phyloP scores from a whole-genome alignment of 768 basidiomycete species.

The Tephrocybe sp. region DNA sequence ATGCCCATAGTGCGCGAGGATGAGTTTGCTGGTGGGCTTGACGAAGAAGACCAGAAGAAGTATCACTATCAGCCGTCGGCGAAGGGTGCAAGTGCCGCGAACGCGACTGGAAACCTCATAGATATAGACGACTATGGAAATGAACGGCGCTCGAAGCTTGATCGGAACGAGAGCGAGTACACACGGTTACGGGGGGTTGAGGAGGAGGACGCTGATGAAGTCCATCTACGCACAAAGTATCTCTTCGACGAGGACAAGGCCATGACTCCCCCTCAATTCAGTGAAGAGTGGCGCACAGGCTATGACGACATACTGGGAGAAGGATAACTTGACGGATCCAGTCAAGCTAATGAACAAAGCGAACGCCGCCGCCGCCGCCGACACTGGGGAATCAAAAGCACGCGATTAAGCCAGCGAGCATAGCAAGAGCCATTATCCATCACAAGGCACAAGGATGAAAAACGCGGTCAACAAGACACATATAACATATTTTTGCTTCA shows the following conservation, averaged over 20 bases:
- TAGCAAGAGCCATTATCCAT: slow-evolving; percentile 29
- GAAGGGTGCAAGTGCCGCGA: slow-evolving; percentile 50
- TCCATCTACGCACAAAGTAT: slow-evolving; percentile 90
- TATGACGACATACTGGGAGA: slow-evolving; percentile 23
- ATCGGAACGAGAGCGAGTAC: slow-evolving; percentile 87
- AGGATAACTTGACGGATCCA: slow-evolving; percentile 12
- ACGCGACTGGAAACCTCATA: slow-evolving; percentile 87
- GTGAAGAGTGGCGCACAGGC: slow-evolving; percentile 11
- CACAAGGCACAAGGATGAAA: slow-evolving; percentile 38
- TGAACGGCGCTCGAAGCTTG: slow-evolving; percentile 85
- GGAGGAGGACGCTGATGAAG: slow-evolving; percentile 91
- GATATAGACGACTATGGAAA: slow-evolving; percentile 78
- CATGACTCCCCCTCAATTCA: too few relatives aligned
- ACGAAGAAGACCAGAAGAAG: slow-evolving; percentile 82
- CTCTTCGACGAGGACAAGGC: too few relatives aligned
- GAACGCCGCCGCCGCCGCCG: slow-evolving; percentile 22
- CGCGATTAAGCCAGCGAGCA: slow-evolving; percentile 21
- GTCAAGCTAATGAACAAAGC: slow-evolving; percentile 21
- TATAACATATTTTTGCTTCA: slow-evolving; percentile 18
- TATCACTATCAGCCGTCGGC: slow-evolving; percentile 73
- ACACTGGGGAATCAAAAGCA: slow-evolving; percentile 7
- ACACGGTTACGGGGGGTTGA: slow-evolving; percentile 87
- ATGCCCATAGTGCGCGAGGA: too few relatives aligned
- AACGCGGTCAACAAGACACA: slow-evolving; percentile 33
- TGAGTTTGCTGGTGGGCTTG: too few relatives aligned